These are phyloP conservation scores for Ichthyophthirius multifiliis DNA, from an alignment of 169 alveolate genomes.

Conservation along the genomic window DNA sequence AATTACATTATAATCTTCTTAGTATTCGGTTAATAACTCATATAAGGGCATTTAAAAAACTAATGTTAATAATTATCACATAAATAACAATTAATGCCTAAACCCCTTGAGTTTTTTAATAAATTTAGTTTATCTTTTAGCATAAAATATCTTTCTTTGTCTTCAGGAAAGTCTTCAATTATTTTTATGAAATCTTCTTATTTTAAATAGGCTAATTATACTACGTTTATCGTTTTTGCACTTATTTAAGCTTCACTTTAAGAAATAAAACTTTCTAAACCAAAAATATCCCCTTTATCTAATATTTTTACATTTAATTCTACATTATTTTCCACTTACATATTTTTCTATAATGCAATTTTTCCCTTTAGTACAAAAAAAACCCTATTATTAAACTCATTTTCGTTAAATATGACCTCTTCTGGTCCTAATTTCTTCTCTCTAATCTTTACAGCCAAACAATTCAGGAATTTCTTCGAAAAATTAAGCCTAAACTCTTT, in stretches of 20 bases:
- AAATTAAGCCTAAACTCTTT: neutral
- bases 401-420: neutral
- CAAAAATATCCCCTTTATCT: neutral
- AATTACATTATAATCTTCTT: neutral
- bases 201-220: neutral
- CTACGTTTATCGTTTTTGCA: constrained; percentile 1
- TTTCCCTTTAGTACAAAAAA: neutral
- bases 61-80: neutral
- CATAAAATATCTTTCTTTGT: neutral
- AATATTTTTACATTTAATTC: neutral
- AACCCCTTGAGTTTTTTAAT: neutral
- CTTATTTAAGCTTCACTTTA: neutral
- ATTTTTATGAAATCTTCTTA: neutral
- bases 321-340: neutral
- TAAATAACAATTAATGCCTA: neutral
- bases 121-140: neutral
- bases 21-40: neutral
- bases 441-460: neutral
- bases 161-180: neutral
- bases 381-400: neutral
- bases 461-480: neutral
- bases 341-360: neutral
- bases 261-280: neutral
- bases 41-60: neutral
- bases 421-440: constrained; percentile 7